Evolutionary conservation across 2,329 filamentous ascomycete species (phyloP).

Genomic region (Verticillium dahliae): DNA sequence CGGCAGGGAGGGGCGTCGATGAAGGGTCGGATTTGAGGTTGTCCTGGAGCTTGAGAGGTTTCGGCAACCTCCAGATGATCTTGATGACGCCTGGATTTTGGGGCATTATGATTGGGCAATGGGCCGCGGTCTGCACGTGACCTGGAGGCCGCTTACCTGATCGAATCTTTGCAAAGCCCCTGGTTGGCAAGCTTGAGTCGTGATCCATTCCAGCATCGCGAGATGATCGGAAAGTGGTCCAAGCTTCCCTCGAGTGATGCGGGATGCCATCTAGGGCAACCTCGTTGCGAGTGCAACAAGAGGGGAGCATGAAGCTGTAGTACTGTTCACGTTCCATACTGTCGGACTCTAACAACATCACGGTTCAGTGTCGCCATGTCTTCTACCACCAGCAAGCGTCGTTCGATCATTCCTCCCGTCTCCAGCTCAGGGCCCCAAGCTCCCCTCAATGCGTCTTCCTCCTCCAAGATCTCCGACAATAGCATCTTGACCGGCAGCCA

Average conservation of each 20-base stretch:
- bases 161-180: not conserved
- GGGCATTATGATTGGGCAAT: not conserved
- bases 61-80: not conserved
- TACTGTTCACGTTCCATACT: no score
- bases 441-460: conserved; percentile 55
- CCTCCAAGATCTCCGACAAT: conserved; percentile 55
- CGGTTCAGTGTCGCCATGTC: conserved; percentile 24
- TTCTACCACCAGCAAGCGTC: conserved; percentile 36
- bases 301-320: no score
- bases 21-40: not conserved
- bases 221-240: not conserved
- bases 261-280: not conserved
- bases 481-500: conserved; percentile 63
- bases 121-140: not conserved
- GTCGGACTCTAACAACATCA: not conserved
- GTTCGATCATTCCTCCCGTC: conserved; percentile 48
- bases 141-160: not conserved
- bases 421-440: conserved; percentile 50
- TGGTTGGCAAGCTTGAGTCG: no score
- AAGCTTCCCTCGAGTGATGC: not conserved
- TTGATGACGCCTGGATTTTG: not conserved
- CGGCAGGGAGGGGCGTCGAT: not conserved
- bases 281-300: not conserved
- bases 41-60: not conserved
- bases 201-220: not conserved